Conservation (phyloP, 78 protist genomes). For the Speleostelium caveatum region DNA sequence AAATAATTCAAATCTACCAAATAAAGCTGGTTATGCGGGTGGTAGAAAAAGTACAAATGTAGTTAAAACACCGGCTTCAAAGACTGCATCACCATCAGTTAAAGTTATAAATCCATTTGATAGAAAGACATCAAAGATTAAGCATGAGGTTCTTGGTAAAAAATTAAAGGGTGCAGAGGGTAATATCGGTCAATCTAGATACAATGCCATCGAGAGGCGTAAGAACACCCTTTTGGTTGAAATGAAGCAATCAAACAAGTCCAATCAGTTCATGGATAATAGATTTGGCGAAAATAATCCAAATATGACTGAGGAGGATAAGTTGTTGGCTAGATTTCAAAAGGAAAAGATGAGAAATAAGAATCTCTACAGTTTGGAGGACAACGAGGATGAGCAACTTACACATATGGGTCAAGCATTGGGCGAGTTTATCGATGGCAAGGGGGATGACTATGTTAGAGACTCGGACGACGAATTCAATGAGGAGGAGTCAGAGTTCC, state of each 20-base stretch:
- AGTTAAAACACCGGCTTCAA: no score
- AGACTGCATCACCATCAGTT: slow-evolving; percentile 2
- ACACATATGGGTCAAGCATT: slow-evolving; percentile 49
- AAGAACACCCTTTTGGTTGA: slow-evolving; percentile 69
- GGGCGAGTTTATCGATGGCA: slow-evolving; percentile 14
- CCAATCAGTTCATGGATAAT: slow-evolving; percentile 50
- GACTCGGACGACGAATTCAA: slow-evolving; percentile 27
- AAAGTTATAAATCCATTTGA: slow-evolving; percentile 79
- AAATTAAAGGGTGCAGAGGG: slow-evolving; percentile 35
- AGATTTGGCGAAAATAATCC: slow-evolving; percentile 69
- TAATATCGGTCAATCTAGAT: slow-evolving; percentile 81
- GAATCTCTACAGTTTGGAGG: slow-evolving; percentile 63
- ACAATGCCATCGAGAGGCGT: slow-evolving; percentile 77
- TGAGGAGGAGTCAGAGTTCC: slow-evolving; percentile 19
- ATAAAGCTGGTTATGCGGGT: not conserved
- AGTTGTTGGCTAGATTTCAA: slow-evolving; percentile 66
- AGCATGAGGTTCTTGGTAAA: slow-evolving; percentile 60
- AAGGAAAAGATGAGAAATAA: slow-evolving; percentile 71
- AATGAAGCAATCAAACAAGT: slow-evolving; percentile 43
- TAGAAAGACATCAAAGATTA: slow-evolving; percentile 28
- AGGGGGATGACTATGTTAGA: slow-evolving; percentile 29
- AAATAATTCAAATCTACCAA: not conserved
- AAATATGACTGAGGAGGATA: slow-evolving; percentile 75
- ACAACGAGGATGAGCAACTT: slow-evolving; percentile 40
- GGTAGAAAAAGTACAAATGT: not conserved